Percentiles rank a stretch among this genome's conserved stretches.
phyloP scores from a whole-genome alignment of 164 flowering plant species.

The Aristolochia californica region DNA sequence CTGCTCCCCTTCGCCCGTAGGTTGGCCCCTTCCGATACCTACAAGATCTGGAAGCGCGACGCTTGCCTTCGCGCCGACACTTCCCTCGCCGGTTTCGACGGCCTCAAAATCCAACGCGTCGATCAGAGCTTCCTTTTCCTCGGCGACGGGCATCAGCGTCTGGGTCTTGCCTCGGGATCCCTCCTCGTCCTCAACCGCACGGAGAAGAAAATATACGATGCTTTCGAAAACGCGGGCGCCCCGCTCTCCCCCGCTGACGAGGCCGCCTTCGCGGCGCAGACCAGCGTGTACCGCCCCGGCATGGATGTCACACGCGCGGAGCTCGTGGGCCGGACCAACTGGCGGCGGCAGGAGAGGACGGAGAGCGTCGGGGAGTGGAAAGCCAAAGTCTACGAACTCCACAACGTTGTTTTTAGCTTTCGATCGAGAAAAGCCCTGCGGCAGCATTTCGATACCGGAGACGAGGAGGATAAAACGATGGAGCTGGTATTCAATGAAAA shows the following conservation, averaged over 20 bases:
- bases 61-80: conserved; percentile 87
- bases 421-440: conserved; percentile 52
- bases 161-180: conserved; percentile 44
- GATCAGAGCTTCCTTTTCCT: conserved; percentile 85
- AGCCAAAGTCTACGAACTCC: conserved; percentile 69
- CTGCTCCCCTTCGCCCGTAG: conserved; percentile 80
- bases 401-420: conserved; percentile 78
- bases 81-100: conserved; percentile 85
- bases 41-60: conserved; percentile 89
- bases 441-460: background rate
- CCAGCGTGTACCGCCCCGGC: conserved; percentile 82
- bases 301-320: conserved; percentile 90
- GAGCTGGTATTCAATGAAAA: conserved; percentile 66
- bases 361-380: conserved; percentile 87
- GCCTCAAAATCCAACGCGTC: conserved; percentile 78
- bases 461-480: conserved; percentile 3
- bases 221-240: conserved; percentile 77
- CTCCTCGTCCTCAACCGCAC: conserved; percentile 65
- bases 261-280: conserved; percentile 50
- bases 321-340: conserved; percentile 57
- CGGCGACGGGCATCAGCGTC: conserved; percentile 46
- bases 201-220: conserved; percentile 50
- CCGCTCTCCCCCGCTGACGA: conserved; percentile 56
- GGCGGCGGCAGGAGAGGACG: conserved; percentile 79
- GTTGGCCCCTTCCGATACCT: conserved; percentile 92